A percentile compares a stretch with the other conserved stretches of the same genome.
phyloP scores from a whole-genome alignment of 2,329 filamentous ascomycete genomes.

The Phialophora expanda region DNA sequence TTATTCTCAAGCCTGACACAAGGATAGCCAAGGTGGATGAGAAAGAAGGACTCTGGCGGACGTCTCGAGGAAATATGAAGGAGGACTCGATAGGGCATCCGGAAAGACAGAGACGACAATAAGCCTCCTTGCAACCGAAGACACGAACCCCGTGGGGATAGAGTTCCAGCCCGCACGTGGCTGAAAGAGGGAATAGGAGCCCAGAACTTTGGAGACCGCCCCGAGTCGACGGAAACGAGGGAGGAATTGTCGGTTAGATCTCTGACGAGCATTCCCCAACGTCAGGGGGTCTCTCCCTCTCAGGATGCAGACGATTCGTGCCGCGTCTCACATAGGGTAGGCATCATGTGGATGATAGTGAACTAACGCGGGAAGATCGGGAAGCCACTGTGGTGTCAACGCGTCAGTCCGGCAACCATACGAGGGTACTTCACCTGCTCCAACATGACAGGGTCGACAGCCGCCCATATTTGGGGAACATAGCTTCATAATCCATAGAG shows the following conservation, averaged over 20 bases:
- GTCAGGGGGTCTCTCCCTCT: background rate
- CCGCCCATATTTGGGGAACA: conserved; percentile 4
- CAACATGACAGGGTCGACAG: background rate
- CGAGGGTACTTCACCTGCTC: background rate
- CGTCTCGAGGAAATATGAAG: background rate
- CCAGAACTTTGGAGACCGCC: conserved; percentile 12
- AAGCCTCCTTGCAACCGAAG: background rate
- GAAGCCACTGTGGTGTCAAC: background rate
- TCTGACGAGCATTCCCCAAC: background rate
- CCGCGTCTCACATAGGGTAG: background rate
- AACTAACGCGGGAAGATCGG: conserved; percentile 15
- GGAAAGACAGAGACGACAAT: conserved; percentile 8
- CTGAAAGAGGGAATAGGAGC: background rate
- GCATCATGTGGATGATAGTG: background rate
- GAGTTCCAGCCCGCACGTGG: conserved; percentile 1
- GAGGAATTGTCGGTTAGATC: conserved; percentile 1
- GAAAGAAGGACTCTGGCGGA: background rate
- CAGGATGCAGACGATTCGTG: background rate
- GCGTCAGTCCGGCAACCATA: background rate
- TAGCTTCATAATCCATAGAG: background rate
- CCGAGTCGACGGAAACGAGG: background rate
- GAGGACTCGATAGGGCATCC: background rate
- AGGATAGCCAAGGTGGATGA: background rate
- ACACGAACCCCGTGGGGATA: conserved; percentile 12
- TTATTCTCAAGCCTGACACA: background rate